Evolutionary conservation across 495 filamentous ascomycete genomes (phyloP).

Genomic region (Neurospora africana): DNA sequence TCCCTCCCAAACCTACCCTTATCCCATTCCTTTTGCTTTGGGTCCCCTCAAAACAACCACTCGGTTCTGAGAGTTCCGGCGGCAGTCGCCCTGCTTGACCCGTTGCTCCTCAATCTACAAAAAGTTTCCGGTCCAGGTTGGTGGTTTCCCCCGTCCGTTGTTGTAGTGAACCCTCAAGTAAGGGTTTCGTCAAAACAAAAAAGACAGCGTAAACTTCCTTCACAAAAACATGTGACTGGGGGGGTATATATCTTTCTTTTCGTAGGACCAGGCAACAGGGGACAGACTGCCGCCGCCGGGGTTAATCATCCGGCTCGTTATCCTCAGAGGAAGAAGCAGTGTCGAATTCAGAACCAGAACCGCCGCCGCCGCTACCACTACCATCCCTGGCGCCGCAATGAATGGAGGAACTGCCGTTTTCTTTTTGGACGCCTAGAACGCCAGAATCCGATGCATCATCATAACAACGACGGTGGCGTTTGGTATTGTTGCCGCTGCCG

Average conservation of each 20-base stretch:
- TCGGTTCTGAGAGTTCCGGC: conserved; percentile 11
- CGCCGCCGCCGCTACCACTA: conserved; percentile 14
- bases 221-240: background rate
- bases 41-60: background rate
- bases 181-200: background rate
- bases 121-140: background rate
- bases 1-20: background rate
- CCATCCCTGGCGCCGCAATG: background rate
- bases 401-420: background rate
- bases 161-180: background rate
- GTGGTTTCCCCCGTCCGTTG: background rate
- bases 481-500: background rate
- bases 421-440: conserved; percentile 36
- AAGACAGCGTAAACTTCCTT: background rate
- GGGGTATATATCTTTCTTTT: conserved; percentile 1
- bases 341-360: conserved; percentile 18
- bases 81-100: conserved; percentile 33
- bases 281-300: conserved; percentile 36
- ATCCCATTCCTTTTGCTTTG: background rate
- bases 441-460: conserved; percentile 30
- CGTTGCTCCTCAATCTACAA: conserved; percentile 38
- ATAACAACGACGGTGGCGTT: conserved; percentile 11
- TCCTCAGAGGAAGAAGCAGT: conserved; percentile 21
- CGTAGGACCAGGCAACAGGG: conserved; percentile 46
- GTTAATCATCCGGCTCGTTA: conserved; percentile 35